These are phyloP conservation scores for Chamaecrista fasciculata DNA, from an alignment of 306 rosid genomes.

Conservation along the genomic window DNA sequence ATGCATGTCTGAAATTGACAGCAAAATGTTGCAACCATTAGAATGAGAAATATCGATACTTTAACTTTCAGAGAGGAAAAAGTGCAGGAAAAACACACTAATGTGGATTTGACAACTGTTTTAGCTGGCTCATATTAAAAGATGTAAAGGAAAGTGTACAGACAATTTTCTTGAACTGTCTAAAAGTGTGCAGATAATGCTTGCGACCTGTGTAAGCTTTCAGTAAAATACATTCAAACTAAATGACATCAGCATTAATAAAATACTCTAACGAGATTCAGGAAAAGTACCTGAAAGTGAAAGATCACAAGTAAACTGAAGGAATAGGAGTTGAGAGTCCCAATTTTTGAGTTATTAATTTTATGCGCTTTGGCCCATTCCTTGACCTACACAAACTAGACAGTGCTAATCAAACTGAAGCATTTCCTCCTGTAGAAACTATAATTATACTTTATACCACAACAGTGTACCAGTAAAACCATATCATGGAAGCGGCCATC, in stretches of 20 bases:
- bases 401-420: constrained; percentile 34
- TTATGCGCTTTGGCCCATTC: constrained; percentile 93
- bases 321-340: constrained; percentile 87
- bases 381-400: constrained; percentile 75
- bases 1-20: constrained; percentile 66
- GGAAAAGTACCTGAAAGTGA: constrained; percentile 77
- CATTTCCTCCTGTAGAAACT: constrained; percentile 24
- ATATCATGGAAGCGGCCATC: constrained; percentile 77
- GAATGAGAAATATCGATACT: constrained; percentile 5
- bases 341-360: constrained; percentile 67
- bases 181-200: constrained; percentile 13
- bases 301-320: constrained; percentile 83
- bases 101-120: constrained; percentile 9
- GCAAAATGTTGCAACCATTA: constrained; percentile 22
- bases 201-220: background rate
- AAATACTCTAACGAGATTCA: constrained; percentile 19
- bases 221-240: constrained; percentile 28
- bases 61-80: constrained; percentile 12
- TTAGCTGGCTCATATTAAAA: constrained; percentile 18
- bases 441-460: constrained; percentile 27
- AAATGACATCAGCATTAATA: constrained; percentile 20
- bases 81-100: constrained; percentile 15
- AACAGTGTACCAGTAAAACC: constrained; percentile 77
- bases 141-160: constrained; percentile 12
- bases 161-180: background rate